Evolutionary conservation across 495 filamentous ascomycete genomes (phyloP), one percentile per base, ranked within the genome.

Genomic region (Margaritispora aquatica): DNA sequence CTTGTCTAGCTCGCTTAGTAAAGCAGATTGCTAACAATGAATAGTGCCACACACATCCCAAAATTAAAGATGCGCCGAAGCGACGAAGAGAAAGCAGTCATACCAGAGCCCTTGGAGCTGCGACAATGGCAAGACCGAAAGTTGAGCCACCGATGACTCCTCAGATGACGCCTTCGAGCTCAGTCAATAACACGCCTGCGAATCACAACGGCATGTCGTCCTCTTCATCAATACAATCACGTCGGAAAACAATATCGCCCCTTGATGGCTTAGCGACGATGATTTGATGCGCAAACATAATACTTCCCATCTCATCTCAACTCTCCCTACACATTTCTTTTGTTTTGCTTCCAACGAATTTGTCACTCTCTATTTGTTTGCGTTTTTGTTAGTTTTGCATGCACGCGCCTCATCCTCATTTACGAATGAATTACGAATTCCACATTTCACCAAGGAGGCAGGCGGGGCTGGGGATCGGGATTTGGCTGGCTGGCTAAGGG

Each of bases 41-140:
- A 26, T 63, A 89, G 86, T 90, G 87, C 62, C 87, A 89, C 69
- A 84, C 85, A 0, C 87, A 89, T 62, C 80, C 82, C 5, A 90
- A 89, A 66, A 79, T 86, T 58, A 88, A 87, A 69, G 87, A 89
- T 68, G 78, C 81, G 9, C 84, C 86, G 15, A 89, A 89, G 66
- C 79, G 85, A 21, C 80, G 86, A 55, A 80, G 87, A 44, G 86
- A 88, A 69, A 85, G 78, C 54, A 78, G 74, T 54, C 77, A 86
- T 63, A 61, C 66, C 21, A 57, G 66, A 51, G 63, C 58, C 0
- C 21, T 65, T n/a, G 63, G 55, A 19, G 63, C 66, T 2, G 49
- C 63, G 7, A 55, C 57, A 2, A 61, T 62, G 55, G 58, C 63
- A 5, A 68, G 61, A 47, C 63, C 63, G 3, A 68, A 66, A 46